phyloP scores from a whole-genome alignment of 495 filamentous ascomycete genomes.

The Aspergillus ostianus region DNA sequence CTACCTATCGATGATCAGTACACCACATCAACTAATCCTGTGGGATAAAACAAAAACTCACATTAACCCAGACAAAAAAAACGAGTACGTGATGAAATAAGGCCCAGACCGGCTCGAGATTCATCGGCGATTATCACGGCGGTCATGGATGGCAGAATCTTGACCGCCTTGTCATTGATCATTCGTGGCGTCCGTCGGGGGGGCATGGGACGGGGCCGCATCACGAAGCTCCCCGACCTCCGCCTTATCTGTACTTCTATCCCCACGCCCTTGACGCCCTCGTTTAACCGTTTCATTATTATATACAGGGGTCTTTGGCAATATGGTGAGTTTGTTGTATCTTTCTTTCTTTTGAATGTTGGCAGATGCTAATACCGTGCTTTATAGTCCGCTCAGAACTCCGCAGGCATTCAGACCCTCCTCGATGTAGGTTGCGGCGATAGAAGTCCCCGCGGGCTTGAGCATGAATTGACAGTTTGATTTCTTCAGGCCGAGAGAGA shows the following conservation, averaged over 20 bases:
- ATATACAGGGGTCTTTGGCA: conserved; percentile 22
- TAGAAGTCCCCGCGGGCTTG: neutral
- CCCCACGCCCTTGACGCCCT: neutral
- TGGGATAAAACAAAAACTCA: neutral
- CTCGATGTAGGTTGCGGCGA: conserved; percentile 75
- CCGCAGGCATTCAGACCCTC: conserved; percentile 94
- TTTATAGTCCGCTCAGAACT: conserved; percentile 94
- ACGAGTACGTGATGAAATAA: conserved; percentile 2
- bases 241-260: conserved; percentile 19
- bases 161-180: conserved; percentile 34
- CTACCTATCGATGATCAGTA: neutral
- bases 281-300: neutral
- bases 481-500: conserved; percentile 83
- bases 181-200: conserved; percentile 38
- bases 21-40: neutral
- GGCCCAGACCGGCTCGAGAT: conserved; percentile 21
- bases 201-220: conserved; percentile 23
- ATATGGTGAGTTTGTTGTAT: conserved; percentile 33
- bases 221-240: conserved; percentile 31
- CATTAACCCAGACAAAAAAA: neutral
- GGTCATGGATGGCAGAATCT: conserved; percentile 34
- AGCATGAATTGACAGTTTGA: conserved; percentile 7
- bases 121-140: conserved; percentile 33
- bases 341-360: neutral
- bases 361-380: conserved; percentile 26